Evolutionary conservation across 495 filamentous ascomycete genomes (phyloP).

Genomic region (Elaphomyces granulatus): DNA sequence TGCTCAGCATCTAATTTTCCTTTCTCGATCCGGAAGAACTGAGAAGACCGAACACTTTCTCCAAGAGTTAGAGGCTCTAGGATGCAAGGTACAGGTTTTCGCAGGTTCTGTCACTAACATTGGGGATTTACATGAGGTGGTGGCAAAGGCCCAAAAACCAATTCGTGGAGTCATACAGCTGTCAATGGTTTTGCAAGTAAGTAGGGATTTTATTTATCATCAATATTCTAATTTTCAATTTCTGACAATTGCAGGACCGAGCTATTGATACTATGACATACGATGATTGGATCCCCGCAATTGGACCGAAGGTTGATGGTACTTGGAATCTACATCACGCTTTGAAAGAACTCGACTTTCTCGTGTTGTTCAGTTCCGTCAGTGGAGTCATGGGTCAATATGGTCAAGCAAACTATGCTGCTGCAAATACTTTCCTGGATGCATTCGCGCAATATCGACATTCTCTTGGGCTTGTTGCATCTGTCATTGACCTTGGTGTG

Average conservation of each 20-base stretch:
- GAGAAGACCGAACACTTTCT: not conserved
- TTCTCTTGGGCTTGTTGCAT: constrained; percentile 7
- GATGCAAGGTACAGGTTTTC: not conserved
- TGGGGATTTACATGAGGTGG: not conserved
- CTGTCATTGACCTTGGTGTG: constrained; percentile 9
- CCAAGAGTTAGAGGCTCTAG: not conserved
- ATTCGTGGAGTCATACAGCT: constrained; percentile 27
- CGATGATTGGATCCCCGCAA: constrained; percentile 9
- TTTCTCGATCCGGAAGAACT: not conserved
- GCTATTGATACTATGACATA: not conserved
- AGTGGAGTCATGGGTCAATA: constrained; percentile 36
- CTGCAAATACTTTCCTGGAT: constrained; percentile 32
- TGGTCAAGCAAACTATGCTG: constrained; percentile 39
- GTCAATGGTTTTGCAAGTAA: constrained; percentile 25
- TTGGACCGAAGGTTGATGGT: constrained; percentile 33
- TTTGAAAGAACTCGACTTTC: constrained; percentile 34
- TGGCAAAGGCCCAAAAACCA: constrained; percentile 3
- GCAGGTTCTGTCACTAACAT: not conserved
- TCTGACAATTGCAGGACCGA: no score
- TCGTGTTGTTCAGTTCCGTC: constrained; percentile 37
- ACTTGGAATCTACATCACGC: constrained; percentile 40
- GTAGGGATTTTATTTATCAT: no score
- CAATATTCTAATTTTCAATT: no score
- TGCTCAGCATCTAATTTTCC: constrained; percentile 38
- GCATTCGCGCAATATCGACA: constrained; percentile 3